These are phyloP conservation scores for Leptographium procerum DNA, from an alignment of 2,329 filamentous ascomycete species.

Conservation along the genomic window DNA sequence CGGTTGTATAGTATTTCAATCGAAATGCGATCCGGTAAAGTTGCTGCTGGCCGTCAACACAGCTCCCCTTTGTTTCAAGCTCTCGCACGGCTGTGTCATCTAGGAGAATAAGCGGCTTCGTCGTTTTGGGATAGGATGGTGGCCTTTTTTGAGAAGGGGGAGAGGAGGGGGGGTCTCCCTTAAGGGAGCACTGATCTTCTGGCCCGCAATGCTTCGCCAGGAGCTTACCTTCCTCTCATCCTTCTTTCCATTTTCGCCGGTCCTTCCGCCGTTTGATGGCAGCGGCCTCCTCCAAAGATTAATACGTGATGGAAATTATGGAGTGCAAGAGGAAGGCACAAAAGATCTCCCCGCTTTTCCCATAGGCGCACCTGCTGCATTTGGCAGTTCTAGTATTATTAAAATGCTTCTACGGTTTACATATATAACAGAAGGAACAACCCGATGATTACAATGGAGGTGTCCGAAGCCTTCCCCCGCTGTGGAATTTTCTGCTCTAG, in stretches of 20 bases:
- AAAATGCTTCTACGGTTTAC: constrained; percentile 2
- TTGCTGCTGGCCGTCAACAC: background rate
- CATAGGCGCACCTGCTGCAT: background rate
- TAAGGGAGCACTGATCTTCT: too few species aligned
- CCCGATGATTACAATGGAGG: background rate
- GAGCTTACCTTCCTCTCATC: too few species aligned
- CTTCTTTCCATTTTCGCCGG: background rate
- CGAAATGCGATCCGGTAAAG: too few species aligned
- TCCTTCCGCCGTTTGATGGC: background rate
- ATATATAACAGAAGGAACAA: background rate
- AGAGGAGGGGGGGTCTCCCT: background rate
- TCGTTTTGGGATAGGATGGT: background rate
- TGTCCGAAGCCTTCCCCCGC: background rate
- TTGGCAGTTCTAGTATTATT: constrained; percentile 3
- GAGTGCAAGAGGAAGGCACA: too few species aligned
- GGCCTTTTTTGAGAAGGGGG: background rate
- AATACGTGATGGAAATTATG: too few species aligned
- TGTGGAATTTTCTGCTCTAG: background rate
- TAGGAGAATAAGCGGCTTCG: background rate
- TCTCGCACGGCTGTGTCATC: background rate
- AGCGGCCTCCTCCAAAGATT: background rate
- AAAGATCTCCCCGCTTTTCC: background rate
- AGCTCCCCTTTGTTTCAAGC: background rate
- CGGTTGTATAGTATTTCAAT: background rate
- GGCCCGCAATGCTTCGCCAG: too few species aligned